Conservation (phyloP, 2,329 filamentous ascomycete species). For the Aspergillus sp. region DNA sequence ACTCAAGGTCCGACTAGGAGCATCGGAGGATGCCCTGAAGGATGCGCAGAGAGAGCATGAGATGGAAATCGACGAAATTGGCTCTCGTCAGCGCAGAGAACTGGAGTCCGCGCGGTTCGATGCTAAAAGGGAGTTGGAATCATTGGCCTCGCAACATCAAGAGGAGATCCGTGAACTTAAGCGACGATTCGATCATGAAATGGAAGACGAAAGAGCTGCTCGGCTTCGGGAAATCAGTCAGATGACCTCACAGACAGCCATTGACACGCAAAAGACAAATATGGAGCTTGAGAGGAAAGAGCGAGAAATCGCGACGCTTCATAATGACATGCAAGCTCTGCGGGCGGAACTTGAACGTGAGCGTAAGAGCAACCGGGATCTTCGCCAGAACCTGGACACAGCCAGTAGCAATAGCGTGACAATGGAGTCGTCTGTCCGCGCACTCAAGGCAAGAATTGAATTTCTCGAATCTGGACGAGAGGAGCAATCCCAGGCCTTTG, state of each 20-base stretch:
- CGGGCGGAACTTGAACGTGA: conserved; percentile 61
- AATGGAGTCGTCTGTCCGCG: conserved; percentile 73
- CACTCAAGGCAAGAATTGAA: conserved; percentile 77
- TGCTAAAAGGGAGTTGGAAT: conserved; percentile 56
- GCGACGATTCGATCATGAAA: conserved; percentile 63
- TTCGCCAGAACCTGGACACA: conserved; percentile 62
- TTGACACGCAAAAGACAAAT: conserved; percentile 44
- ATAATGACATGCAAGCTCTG: conserved; percentile 40
- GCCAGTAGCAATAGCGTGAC: conserved; percentile 63
- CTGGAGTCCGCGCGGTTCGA: conserved; percentile 46
- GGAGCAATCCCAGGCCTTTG: conserved; percentile 82
- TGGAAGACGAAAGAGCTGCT: conserved; percentile 61
- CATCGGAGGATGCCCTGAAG: conserved; percentile 53
- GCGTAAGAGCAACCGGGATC: conserved; percentile 58
- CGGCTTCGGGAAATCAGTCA: conserved; percentile 43
- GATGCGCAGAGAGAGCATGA: conserved; percentile 55
- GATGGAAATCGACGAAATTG: conserved; percentile 54
- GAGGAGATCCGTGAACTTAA: conserved; percentile 68
- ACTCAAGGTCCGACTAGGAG: conserved; percentile 54
- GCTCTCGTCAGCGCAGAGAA: conserved; percentile 54
- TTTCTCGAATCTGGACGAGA: conserved; percentile 89
- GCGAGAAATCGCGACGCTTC: conserved; percentile 52
- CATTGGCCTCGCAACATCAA: conserved; percentile 62
- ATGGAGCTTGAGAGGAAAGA: conserved; percentile 56
- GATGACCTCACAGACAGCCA: conserved; percentile 34